Conservation (phyloP, 768 basidiomycete genomes). For the Glaciozyma antarctica region DNA sequence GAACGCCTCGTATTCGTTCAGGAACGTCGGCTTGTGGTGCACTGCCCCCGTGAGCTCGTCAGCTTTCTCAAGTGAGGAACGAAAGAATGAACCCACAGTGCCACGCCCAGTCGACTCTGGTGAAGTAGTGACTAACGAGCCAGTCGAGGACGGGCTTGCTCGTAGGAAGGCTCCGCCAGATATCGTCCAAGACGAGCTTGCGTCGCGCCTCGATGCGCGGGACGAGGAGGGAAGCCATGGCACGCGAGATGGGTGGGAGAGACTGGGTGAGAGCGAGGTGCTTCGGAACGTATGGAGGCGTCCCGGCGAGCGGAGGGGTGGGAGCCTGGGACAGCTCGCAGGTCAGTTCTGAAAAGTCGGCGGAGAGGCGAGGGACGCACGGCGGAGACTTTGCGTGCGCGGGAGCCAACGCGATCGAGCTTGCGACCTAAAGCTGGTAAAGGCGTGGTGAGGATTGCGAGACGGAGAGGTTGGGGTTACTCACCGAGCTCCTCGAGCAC, state of each 20-base stretch:
- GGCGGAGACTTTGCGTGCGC: not conserved
- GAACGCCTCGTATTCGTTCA: constrained; percentile 15
- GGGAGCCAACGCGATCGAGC: not conserved
- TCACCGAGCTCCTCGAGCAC: constrained; percentile 13
- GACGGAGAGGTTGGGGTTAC: not conserved
- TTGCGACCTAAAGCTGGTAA: not conserved
- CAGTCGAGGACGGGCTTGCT: constrained; percentile 4
- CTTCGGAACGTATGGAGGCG: not conserved
- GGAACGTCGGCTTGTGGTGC: constrained; percentile 19
- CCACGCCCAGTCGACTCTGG: constrained; percentile 13
- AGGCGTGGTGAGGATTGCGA: not conserved
- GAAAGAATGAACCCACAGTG: not conserved
- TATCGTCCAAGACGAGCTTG: constrained; percentile 8
- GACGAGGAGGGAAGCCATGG: constrained; percentile 10
- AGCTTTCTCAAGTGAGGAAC: not conserved
- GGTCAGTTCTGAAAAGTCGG: not conserved
- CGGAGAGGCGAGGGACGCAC: not conserved
- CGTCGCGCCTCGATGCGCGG: not conserved
- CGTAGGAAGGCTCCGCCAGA: not conserved
- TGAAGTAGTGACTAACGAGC: constrained; percentile 7
- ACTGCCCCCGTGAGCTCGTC: not conserved
- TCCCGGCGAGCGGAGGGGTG: not conserved
- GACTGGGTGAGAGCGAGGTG: not conserved
- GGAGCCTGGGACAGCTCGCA: not conserved
- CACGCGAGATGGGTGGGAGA: not conserved